Conservation (phyloP, 208 protist genomes). For the Giardia muris region DNA sequence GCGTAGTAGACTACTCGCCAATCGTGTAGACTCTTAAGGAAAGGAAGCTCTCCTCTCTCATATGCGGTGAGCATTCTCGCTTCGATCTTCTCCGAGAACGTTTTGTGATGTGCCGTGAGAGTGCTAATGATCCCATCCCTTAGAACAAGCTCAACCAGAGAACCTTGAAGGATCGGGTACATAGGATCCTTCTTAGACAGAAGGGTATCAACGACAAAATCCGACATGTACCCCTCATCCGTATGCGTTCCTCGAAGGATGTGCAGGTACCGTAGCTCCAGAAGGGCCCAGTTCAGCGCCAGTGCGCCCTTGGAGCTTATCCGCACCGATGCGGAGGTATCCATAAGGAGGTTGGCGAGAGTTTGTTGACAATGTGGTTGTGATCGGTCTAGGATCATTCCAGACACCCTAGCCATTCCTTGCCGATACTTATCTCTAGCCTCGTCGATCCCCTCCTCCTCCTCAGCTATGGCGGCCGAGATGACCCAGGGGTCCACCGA, state of each 20-base stretch:
- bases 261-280: not conserved
- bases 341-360: not conserved
- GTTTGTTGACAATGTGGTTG: too few relatives aligned
- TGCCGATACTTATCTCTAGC: not conserved
- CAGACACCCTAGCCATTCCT: not conserved
- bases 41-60: not conserved
- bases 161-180: not conserved
- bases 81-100: not conserved
- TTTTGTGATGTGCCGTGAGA: not conserved
- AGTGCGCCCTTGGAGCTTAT: not conserved
- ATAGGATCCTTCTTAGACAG: not conserved
- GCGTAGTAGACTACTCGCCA: not conserved
- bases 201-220: not conserved
- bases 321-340: not conserved
- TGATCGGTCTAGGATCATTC: too few relatives aligned
- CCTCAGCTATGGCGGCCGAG: not conserved
- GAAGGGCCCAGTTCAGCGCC: not conserved
- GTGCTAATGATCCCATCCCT: not conserved
- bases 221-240: not conserved
- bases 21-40: not conserved
- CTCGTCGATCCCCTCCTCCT: not conserved
- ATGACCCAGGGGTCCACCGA: not conserved
- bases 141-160: not conserved
- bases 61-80: not conserved
- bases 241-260: not conserved